Evolutionary conservation across 2,329 filamentous ascomycete genomes (phyloP), one percentile per base, ranked within the genome.

Genomic region (Pezicula carpinea): DNA sequence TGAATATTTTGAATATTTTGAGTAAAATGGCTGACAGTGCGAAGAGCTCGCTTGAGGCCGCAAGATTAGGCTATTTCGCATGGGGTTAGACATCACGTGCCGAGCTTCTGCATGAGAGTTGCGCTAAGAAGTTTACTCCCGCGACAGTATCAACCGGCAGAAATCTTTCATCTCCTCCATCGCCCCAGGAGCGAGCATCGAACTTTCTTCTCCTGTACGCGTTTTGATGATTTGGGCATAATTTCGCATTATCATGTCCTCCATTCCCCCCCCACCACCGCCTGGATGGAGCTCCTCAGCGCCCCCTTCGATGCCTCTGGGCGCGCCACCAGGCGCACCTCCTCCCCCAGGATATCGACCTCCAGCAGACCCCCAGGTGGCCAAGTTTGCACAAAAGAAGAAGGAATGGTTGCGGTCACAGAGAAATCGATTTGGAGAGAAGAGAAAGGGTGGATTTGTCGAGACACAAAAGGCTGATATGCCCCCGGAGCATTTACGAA

Each of bases 381-480:
- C 90, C 44, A 99, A 99, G 72, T 95, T 96, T 63, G 89, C 91
- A 48, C 89, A 96, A 69, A 99, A 97, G 79, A 99, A 97, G 79
- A 95, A 90, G 67, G 91, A 96, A 83, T 99, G 95, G 95, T 76
- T 97, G 61, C 86, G 91, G 52, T 82, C 79, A 56, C 93, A 95
- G 72, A 83, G 90, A 59, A 93, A 90, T 66, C 83, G 93, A 45
- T 99, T 97, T 55, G 90, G 90, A 43, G 95, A 99, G 77, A 97
- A 96, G 79, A 80, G 93, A 51, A 95, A 95, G 70, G 89, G 86
- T 18, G 93, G 95, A 0, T 97, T 96, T 54, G 89, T 99, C 1
- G 92, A 99, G 71, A 96, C 91, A 6, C 92, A 97, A 64, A 99
- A 99, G 76, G 90, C 90, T 8, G 93, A 99, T 62, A 95, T 99